Evolutionary conservation across 2,329 filamentous ascomycete genomes (phyloP), one percentile per base, ranked within the genome.

Genomic region (Dactylonectria macrodidyma): DNA sequence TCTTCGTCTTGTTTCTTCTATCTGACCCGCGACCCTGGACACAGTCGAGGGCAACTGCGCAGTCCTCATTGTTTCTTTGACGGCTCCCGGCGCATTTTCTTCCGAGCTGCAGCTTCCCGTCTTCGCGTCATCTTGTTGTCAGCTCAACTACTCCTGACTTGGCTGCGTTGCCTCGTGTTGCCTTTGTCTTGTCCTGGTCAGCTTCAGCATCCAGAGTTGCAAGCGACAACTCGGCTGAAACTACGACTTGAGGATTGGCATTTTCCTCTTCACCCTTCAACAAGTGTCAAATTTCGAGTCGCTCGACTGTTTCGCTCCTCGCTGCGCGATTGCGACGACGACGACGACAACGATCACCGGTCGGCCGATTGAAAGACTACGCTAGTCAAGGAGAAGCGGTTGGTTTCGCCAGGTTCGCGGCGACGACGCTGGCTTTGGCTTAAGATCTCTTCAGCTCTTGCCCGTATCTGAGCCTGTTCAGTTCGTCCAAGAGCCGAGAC

Each of bases 391-490:
- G 62, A 66, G 75, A 67, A 75, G 69, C 57, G 73, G 68, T 65
- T 65, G 61, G 52, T 66, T 61, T 75, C 65, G 65, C 64, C 62
- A 59, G 71, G 71, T 58, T 56, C 69, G 52, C 38, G 36, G 59
- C 58, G 69, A 72, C 66, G 57, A 67, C 60, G 65, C 66, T 48
- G 36, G 30, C 44, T 66, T 63, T 30, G 7, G 26, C 26, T 30
- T 30, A 30, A 72, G 67, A 54, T 65, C 67, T 65, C 63, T 61
- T 59, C 59, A 59, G 52, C 52, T 65, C 69, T 54, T 52, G 56
- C 65, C 66, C 76, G 72, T 75, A 75, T 65, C 69, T 73, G 65
- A 61, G 73, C 71, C 46, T 44, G 47, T 59, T 69, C 50, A 57
- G 67, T 50, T 52, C 58, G 46, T 58, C 65, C 48, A 41, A 68